phyloP scores from a whole-genome alignment of 1,284 basidiomycete genomes.

The Cerrena zonata region DNA sequence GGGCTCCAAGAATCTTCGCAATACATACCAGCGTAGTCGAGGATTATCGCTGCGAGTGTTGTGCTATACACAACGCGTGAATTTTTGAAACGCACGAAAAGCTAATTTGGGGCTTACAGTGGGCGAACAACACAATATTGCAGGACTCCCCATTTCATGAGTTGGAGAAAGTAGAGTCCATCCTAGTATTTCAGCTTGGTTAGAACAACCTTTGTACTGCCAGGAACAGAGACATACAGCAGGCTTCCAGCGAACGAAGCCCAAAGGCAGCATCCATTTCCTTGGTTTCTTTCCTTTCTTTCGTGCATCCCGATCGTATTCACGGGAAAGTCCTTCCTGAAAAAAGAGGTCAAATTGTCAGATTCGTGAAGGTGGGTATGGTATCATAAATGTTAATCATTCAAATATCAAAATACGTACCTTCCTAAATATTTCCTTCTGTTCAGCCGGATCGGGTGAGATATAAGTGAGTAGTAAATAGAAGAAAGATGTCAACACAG shows the following conservation, averaged over 20 bases:
- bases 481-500: conserved; percentile 72
- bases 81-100: neutral
- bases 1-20: conserved; percentile 69
- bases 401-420: conserved; percentile 8
- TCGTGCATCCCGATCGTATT: conserved; percentile 41
- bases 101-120: conserved; percentile 32
- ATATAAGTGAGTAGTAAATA: conserved; percentile 71
- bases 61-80: conserved; percentile 34
- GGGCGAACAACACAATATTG: conserved; percentile 75
- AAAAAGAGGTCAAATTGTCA: neutral
- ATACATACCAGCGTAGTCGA: conserved; percentile 63
- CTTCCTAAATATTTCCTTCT: conserved; percentile 57
- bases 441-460: conserved; percentile 57
- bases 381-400: neutral
- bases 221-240: no score
- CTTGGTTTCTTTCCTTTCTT: conserved; percentile 41
- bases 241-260: conserved; percentile 60
- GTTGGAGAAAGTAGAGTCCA: conserved; percentile 66
- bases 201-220: no score
- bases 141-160: conserved; percentile 78
- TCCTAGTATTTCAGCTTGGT: conserved; percentile 46
- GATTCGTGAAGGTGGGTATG: neutral
- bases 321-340: conserved; percentile 44
- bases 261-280: conserved; percentile 71
- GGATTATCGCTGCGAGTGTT: conserved; percentile 58